phyloP scores from a whole-genome alignment of 2,329 filamentous ascomycete genomes.

The Cadophora malorum region DNA sequence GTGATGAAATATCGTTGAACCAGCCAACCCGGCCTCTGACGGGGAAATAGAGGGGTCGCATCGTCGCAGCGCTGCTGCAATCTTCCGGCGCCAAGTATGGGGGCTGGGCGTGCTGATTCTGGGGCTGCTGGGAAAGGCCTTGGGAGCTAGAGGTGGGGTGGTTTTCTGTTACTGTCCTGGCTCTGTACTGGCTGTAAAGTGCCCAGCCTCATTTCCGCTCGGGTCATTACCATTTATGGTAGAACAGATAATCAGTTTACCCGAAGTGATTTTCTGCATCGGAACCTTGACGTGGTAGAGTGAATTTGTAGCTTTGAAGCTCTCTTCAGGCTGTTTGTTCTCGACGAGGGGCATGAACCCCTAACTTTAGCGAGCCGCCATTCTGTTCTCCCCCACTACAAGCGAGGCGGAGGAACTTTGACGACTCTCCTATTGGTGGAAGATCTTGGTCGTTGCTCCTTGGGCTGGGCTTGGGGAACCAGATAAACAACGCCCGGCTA shows the following conservation, averaged over 20 bases:
- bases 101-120: background rate
- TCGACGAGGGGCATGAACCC: constrained; percentile 8
- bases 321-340: background rate
- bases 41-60: constrained; percentile 33
- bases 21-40: constrained; percentile 13
- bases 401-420: constrained; percentile 9
- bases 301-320: no score
- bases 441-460: background rate
- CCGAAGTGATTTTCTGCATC: background rate
- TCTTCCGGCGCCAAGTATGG: constrained; percentile 33
- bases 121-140: background rate
- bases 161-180: background rate
- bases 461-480: background rate
- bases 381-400: background rate
- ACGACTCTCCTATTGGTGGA: constrained; percentile 12
- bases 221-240: background rate
- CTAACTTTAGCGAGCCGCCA: constrained; percentile 5
- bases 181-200: background rate
- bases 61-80: constrained; percentile 15
- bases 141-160: background rate
- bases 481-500: background rate
- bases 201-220: background rate
- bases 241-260: background rate
- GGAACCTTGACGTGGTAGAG: background rate
- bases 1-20: constrained; percentile 1